Evolutionary conservation across 139 green algal genomes (phyloP), one percentile per base, ranked within the genome.

Genomic region (Astrephomene gubernaculifera): DNA sequence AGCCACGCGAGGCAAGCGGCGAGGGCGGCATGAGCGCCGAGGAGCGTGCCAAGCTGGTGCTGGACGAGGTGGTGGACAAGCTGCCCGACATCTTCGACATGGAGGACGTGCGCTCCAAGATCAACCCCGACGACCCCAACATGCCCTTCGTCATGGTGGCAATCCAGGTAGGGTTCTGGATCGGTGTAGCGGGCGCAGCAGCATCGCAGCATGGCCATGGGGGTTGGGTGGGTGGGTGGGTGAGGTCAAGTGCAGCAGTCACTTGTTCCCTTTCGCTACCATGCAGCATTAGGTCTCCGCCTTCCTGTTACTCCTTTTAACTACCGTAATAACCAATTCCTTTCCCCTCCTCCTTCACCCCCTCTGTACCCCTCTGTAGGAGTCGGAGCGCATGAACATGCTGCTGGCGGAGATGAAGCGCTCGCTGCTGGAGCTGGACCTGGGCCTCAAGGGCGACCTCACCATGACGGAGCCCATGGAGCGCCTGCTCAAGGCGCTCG

Each of bases 361-460:
- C 31, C 57, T 35, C 57, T 65, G 57, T 9, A 14, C 57, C 6
- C 38, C 17, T 57, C 17, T 88, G 31, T 91, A 98, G 90, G 96
- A 99, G 87, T 90, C 73, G 19, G 96, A 98, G 90, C 92, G 95
- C 79, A 96, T 98, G 93, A 98, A 98, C 86, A 78, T 91, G 52
- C 90, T 99, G 78, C 87, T 98, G 35, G 87, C 85, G 0, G 91
- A 96, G 83, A 97, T 98, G 88, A 94, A 92, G 85, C 90, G 92
- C 39, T 93, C 86, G 35, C 91, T 98, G 35, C 90, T 89, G n/a
- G 96, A 99, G 93, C 91, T 99, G 57, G 94, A 97, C 70, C 93
- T 98, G 44, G 96, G 96, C n/a, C 93, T 98, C 38, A 97, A 96
- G 87, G 96, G 96, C 36, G 94, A 98, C 91, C 92, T 98, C 49